These are phyloP conservation scores for Leucocoprinus birnbaumii DNA, from an alignment of 768 basidiomycete genomes.

Conservation along the genomic window DNA sequence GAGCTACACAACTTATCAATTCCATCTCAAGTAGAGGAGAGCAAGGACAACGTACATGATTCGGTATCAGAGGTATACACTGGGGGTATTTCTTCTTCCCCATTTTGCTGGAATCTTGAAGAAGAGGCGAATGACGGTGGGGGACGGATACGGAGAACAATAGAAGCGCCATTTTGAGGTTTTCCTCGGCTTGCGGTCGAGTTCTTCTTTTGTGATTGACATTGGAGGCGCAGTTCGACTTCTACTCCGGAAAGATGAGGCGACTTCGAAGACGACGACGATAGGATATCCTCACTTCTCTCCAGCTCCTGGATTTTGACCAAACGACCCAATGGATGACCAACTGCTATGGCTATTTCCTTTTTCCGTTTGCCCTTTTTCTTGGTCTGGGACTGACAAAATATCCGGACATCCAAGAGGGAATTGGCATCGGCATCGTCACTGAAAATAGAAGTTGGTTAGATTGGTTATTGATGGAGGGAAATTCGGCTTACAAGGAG, in stretches of 20 bases:
- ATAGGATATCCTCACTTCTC: conserved; percentile 38
- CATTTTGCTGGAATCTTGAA: not conserved
- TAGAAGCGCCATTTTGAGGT: conserved; percentile 37
- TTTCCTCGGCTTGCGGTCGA: conserved; percentile 31
- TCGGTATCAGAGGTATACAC: conserved; percentile 3
- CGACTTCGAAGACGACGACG: not conserved
- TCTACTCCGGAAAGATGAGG: conserved; percentile 17
- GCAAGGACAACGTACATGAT: not conserved
- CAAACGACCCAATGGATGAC: conserved; percentile 50
- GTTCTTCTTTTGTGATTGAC: conserved; percentile 30
- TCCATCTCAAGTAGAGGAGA: too few relatives aligned
- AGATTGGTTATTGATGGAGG: not conserved
- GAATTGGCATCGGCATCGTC: conserved; percentile 36
- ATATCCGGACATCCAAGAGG: conserved; percentile 50
- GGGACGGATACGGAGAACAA: conserved; percentile 24
- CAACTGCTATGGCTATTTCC: conserved; percentile 47
- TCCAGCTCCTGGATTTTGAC: conserved; percentile 44
- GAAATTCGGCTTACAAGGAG: conserved; percentile 42
- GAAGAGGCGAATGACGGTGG: conserved; percentile 4
- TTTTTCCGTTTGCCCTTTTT: conserved; percentile 55
- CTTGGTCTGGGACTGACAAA: conserved; percentile 58
- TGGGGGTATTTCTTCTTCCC: not conserved
- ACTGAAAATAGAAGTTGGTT: conserved; percentile 24
- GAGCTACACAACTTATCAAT: not conserved
- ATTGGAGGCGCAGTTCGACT: conserved; percentile 46